Percentiles rank a stretch among this genome's conserved stretches.
These are phyloP conservation scores for Diplodia seriata DNA, from an alignment of 2,329 filamentous ascomycete genomes.

Conservation along the genomic window DNA sequence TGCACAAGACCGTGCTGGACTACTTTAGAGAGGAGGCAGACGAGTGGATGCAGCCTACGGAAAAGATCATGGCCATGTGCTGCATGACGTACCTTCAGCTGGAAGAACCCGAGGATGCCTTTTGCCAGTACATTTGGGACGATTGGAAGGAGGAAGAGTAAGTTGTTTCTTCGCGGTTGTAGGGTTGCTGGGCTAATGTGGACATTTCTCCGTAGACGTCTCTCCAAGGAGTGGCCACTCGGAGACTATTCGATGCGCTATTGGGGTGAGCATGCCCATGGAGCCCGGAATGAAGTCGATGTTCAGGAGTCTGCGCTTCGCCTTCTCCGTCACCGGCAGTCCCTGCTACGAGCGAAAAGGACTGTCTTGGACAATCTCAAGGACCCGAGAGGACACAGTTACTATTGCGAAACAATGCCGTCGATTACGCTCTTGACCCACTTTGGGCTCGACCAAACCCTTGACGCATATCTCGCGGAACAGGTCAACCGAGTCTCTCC, in stretches of 20 bases:
- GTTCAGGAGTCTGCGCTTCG: not conserved
- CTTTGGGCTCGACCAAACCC: not conserved
- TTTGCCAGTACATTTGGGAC: not conserved
- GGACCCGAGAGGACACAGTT: not conserved
- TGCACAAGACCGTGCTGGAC: not conserved
- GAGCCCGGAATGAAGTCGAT: not conserved
- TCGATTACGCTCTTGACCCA: not conserved
- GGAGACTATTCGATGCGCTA: not conserved
- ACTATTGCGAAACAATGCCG: not conserved
- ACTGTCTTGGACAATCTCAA: not conserved
- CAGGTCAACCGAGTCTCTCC: not conserved
- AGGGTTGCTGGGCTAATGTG: not conserved
- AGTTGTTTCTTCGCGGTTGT: not conserved
- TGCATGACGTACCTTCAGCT: not conserved
- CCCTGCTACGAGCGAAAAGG: not conserved
- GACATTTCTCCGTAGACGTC: not conserved
- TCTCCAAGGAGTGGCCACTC: not conserved
- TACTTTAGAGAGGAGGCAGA: not conserved
- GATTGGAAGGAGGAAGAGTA: not conserved
- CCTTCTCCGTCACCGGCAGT: not conserved
- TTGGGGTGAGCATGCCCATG: not conserved
- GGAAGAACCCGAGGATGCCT: not conserved
- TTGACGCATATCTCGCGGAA: not conserved
- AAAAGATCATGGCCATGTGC: not conserved
- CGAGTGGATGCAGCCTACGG: not conserved